Conservation (phyloP, 2,329 filamentous ascomycete species). For the Lasiodiplodia citricola region DNA sequence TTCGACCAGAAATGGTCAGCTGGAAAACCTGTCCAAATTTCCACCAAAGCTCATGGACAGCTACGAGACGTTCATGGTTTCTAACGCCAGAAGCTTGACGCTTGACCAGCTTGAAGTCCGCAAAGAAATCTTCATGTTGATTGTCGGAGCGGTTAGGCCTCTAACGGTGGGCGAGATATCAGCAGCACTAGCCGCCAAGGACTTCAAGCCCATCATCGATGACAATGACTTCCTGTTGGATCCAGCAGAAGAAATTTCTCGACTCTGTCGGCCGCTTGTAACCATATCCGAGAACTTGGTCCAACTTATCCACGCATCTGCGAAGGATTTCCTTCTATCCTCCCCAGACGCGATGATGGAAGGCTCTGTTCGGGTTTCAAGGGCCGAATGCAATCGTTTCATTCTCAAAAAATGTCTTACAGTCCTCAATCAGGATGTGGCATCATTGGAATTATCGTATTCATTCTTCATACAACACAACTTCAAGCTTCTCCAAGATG, state of each 20-base stretch:
- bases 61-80: too few species aligned
- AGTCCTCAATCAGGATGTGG: background rate
- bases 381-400: background rate
- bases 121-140: too few species aligned
- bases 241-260: background rate
- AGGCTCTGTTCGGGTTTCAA: background rate
- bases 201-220: background rate
- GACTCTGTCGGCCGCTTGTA: background rate
- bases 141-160: too few species aligned
- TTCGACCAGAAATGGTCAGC: too few species aligned
- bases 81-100: too few species aligned
- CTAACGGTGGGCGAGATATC: too few species aligned
- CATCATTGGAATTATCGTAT: background rate
- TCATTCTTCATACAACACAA: background rate
- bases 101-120: too few species aligned
- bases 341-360: background rate
- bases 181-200: too few species aligned
- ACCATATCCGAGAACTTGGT: background rate
- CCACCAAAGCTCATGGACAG: too few species aligned
- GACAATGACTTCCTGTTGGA: background rate
- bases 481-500: background rate
- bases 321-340: background rate
- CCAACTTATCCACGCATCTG: background rate
- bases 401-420: background rate
- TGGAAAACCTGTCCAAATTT: too few species aligned